Evolutionary conservation across 1,139 yeast genomes (phyloP).

Genomic region (Casaregolazyma lundiana): DNA sequence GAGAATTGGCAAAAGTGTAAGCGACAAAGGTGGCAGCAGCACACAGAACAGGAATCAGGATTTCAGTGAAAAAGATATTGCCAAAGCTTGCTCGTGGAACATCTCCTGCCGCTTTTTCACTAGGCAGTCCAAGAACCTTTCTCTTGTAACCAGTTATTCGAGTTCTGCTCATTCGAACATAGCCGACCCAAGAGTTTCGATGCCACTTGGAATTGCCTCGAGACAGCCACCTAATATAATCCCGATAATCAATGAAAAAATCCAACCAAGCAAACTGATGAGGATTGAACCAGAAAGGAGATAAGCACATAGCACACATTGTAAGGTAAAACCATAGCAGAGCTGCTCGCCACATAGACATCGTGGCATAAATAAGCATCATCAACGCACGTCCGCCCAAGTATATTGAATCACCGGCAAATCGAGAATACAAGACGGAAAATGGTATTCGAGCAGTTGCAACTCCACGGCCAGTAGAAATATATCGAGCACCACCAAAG

Average conservation of each 20-base stretch:
- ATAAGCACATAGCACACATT: conserved; percentile 78
- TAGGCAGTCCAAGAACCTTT: conserved; percentile 74
- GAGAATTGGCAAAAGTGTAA: conserved; percentile 90
- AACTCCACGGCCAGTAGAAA: conserved; percentile 98
- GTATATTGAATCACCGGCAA: conserved; percentile 95
- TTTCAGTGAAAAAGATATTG: conserved; percentile 80
- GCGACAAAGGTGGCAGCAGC: conserved; percentile 92
- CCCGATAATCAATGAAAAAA: conserved; percentile 97
- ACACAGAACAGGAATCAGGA: conserved; percentile 75
- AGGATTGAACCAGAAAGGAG: conserved; percentile 96
- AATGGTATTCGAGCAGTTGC: conserved; percentile 98
- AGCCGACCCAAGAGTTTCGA: conserved; percentile 99
- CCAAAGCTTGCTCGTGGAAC: conserved; percentile 90
- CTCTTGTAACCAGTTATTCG: conserved; percentile 98
- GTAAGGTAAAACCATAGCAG: conserved; percentile 99
- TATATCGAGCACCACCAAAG: conserved; percentile 99
- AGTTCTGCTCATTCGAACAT: conserved; percentile 90
- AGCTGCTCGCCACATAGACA: conserved; percentile 96
- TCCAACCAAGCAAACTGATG: conserved; percentile 99
- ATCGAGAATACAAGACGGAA: conserved; percentile 90
- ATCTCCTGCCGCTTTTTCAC: conserved; percentile 94
- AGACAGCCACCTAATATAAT: conserved; percentile 95
- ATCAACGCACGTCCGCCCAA: conserved; percentile 90
- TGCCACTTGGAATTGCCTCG: conserved; percentile 99
- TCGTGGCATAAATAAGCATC: conserved; percentile 86